These are phyloP conservation scores for Termitomyces heimii DNA, from an alignment of 768 basidiomycete genomes.

Conservation along the genomic window DNA sequence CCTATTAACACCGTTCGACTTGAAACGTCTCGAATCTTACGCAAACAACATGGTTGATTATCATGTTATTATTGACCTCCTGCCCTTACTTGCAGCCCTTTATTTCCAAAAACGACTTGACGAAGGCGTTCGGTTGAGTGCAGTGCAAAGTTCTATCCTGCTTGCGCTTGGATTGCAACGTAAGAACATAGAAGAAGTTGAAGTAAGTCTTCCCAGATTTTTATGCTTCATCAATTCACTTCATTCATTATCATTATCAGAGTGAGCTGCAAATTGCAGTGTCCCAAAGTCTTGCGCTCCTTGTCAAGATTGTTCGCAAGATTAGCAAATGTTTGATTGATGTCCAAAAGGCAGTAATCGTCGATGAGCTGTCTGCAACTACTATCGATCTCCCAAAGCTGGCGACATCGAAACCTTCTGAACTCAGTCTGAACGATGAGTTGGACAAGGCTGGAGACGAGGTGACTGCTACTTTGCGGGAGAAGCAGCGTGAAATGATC, in stretches of 20 bases:
- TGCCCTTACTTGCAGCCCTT: conserved; percentile 75
- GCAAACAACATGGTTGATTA: conserved; percentile 96
- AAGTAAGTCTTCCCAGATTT: conserved; percentile 39
- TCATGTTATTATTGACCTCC: conserved; percentile 89
- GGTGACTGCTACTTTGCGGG: conserved; percentile 57
- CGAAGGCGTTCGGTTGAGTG: conserved; percentile 64
- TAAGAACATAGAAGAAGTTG: conserved; percentile 85
- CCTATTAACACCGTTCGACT: conserved; percentile 83
- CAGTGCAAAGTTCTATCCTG: conserved; percentile 88
- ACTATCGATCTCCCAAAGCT: conserved; percentile 15
- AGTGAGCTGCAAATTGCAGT: conserved; percentile 79
- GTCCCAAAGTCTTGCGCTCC: conserved; percentile 82
- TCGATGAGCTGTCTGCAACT: conserved; percentile 46
- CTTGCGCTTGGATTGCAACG: conserved; percentile 86
- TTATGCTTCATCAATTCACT: background rate
- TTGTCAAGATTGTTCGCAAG: conserved; percentile 87
- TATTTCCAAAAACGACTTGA: conserved; percentile 79
- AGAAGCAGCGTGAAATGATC: conserved; percentile 84
- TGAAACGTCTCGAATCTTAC: conserved; percentile 94
- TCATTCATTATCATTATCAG: conserved; percentile 27
- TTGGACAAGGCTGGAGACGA: conserved; percentile 74
- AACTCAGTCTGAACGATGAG: conserved; percentile 53
- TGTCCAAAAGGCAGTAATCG: conserved; percentile 75
- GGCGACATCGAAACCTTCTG: conserved; percentile 38
- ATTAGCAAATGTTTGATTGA: conserved; percentile 70